These are phyloP conservation scores for Wickerhamiella galacta DNA, from an alignment of 805 yeast genomes.

Conservation along the genomic window DNA sequence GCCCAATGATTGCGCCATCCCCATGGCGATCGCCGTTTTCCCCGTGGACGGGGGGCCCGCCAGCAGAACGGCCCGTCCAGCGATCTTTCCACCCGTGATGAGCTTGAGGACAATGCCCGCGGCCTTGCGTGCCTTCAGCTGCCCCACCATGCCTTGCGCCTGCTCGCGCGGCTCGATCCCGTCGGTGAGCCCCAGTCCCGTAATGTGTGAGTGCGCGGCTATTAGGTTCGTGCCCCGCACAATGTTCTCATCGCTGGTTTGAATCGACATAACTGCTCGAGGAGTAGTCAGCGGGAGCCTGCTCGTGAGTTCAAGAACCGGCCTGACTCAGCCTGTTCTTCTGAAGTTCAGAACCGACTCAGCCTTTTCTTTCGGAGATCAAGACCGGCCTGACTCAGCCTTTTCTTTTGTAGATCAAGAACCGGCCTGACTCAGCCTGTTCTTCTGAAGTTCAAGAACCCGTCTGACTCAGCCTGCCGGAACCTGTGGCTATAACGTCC, in stretches of 20 bases:
- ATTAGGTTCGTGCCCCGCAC: slow-evolving; percentile 55
- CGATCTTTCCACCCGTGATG: slow-evolving; percentile 87
- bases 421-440: slow-evolving; percentile 4
- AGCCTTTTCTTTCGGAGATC: slow-evolving; percentile 2
- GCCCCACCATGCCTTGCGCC: slow-evolving; percentile 96
- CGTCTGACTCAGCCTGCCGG: too few relatives aligned
- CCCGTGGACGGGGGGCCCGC: slow-evolving; percentile 99
- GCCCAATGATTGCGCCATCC: slow-evolving; percentile 36
- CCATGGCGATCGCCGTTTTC: slow-evolving; percentile 96
- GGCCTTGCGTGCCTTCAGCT: slow-evolving; percentile 83
- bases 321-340: neutral
- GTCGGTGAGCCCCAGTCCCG: slow-evolving; percentile 93
- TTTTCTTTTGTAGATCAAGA: neutral
- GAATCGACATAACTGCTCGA: slow-evolving; percentile 19
- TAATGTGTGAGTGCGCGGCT: slow-evolving; percentile 96
- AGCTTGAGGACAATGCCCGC: slow-evolving; percentile 87
- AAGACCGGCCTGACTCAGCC: neutral
- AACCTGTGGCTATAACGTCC: too few relatives aligned
- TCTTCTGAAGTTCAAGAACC: too few relatives aligned
- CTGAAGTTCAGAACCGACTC: neutral
- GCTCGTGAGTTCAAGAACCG: neutral
- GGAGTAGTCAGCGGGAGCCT: neutral
- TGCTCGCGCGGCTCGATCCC: slow-evolving; percentile 65
- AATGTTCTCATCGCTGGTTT: slow-evolving; percentile 30
- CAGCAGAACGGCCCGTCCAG: slow-evolving; percentile 86